A percentile compares a stretch with the other conserved stretches of the same genome.
Evolutionary conservation across 2,329 filamentous ascomycete species (phyloP).

Genomic region (Botrytis paeoniae): DNA sequence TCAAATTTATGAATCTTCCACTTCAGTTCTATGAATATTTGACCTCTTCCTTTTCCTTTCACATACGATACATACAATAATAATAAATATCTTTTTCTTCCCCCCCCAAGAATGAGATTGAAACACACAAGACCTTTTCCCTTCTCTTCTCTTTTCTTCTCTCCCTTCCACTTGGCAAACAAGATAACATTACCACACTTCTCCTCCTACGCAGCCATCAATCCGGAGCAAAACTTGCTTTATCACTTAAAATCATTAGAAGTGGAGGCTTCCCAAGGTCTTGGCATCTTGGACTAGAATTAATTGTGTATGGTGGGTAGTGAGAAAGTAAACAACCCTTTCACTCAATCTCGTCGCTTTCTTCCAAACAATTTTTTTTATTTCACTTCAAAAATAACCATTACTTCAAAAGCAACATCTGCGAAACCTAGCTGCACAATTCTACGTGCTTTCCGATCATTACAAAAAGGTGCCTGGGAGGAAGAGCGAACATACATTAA

Average conservation of each 20-base stretch:
- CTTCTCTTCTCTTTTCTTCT: background rate
- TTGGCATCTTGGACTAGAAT: slow-evolving; percentile 14
- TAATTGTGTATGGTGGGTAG: background rate
- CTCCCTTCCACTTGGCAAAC: background rate
- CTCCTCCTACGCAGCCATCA: background rate
- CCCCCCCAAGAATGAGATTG: background rate
- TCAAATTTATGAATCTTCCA: background rate
- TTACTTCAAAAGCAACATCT: background rate
- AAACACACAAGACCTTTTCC: background rate
- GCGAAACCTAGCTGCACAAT: background rate
- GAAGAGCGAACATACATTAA: background rate
- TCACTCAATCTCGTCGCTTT: background rate
- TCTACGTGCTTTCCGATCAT: background rate
- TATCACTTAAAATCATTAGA: background rate
- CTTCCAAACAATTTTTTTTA: background rate
- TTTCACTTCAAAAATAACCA: background rate
- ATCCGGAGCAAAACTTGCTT: slow-evolving; percentile 6
- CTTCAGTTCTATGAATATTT: background rate
- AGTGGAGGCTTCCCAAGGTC: slow-evolving; percentile 12
- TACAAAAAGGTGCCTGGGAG: slow-evolving; percentile 1
- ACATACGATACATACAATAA: background rate
- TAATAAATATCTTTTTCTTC: background rate
- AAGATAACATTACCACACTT: background rate
- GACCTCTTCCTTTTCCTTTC: background rate
- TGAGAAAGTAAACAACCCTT: slow-evolving; percentile 1